phyloP scores from a whole-genome alignment of 2,329 filamentous ascomycete genomes.

The Ascocoryne sarcoides region DNA sequence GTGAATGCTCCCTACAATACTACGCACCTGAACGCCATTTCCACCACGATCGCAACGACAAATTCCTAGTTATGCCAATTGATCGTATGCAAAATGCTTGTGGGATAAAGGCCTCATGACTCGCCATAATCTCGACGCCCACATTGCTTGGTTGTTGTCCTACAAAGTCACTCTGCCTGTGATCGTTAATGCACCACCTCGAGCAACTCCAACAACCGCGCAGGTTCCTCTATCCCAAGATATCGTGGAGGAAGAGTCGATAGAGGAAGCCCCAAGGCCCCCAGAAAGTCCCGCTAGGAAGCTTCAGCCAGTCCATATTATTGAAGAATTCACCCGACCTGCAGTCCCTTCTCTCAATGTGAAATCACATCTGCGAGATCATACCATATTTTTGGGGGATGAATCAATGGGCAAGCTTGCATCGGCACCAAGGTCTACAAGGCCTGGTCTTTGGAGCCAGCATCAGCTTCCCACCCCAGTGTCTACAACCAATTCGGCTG shows the following conservation, averaged over 20 bases:
- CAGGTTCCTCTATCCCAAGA: constrained; percentile 3
- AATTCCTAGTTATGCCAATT: constrained; percentile 16
- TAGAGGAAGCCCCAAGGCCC: constrained; percentile 3
- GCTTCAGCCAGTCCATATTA: constrained; percentile 16
- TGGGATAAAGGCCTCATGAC: constrained; percentile 26
- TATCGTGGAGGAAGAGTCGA: constrained; percentile 9
- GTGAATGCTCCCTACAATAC: no score
- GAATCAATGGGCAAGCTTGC: constrained; percentile 26
- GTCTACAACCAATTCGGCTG: constrained; percentile 19
- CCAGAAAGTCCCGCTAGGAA: constrained; percentile 9
- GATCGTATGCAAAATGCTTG: constrained; percentile 11
- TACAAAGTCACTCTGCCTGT: constrained; percentile 20
- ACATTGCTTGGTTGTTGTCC: constrained; percentile 29
- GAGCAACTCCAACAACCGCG: constrained; percentile 5
- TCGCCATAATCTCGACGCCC: constrained; percentile 28
- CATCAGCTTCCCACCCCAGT: constrained; percentile 26
- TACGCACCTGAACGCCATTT: no score
- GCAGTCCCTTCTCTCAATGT: constrained; percentile 13
- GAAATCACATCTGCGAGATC: constrained; percentile 10
- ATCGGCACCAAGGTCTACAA: constrained; percentile 19
- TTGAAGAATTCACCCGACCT: constrained; percentile 17
- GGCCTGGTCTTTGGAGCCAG: constrained; percentile 23
- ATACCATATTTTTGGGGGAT: constrained; percentile 7
- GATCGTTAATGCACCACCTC: constrained; percentile 8
- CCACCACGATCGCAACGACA: no score